Base-by-base conservation (phyloP, 768 basidiomycete genomes). In the Mycena amicta region DNA sequence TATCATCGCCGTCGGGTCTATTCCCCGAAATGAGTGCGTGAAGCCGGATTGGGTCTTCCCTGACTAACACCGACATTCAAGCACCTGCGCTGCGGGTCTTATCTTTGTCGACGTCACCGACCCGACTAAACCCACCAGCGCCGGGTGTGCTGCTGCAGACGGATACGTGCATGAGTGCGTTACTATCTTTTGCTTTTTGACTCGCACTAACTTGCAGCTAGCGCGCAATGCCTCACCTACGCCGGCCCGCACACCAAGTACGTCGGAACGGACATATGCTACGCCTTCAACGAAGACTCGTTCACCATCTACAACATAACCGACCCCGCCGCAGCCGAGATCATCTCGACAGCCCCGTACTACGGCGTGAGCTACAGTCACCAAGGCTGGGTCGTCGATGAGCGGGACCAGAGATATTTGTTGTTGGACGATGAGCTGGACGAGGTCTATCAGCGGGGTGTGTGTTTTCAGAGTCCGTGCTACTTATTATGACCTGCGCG, bases 351-450 rank as follows among this genome's bases (percentile, higher is more conserved):
- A 1, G 71, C 70, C 11, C 53, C 65, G 16, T 72, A 72, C 63
- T 67, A 67, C 39, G 71, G 71, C 46, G 71, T 70, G 12, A 61
- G 60, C 49, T 73, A 73, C 62, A 67, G 69, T 27, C 72, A 73
- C 64, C 72, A 73, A 57, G 72, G 72, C 46, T 73, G 68, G 70
- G 69, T 73, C 28, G 57, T 71, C 29, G 69, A 71, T 41, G 65
- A 64, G 57, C 52, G 60, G 26, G 55, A 68, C 49, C 72, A 73
- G 60, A 45, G 52, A 20, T 73, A 67, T 59, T 63, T 71, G 27
- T 57, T 71, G 26, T 59, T 71, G 18, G 68, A 73, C 50, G 72
- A 73, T 40, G 72, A 73, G 45, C 49, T 62, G 41, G 72, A 71
- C 39, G 70, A 71, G 56, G 50, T 53, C 28, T 52, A 15, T 47